Evolutionary conservation across 192 early-diverging fungal genomes (phyloP).

Genomic region (Coemansia javaensis): DNA sequence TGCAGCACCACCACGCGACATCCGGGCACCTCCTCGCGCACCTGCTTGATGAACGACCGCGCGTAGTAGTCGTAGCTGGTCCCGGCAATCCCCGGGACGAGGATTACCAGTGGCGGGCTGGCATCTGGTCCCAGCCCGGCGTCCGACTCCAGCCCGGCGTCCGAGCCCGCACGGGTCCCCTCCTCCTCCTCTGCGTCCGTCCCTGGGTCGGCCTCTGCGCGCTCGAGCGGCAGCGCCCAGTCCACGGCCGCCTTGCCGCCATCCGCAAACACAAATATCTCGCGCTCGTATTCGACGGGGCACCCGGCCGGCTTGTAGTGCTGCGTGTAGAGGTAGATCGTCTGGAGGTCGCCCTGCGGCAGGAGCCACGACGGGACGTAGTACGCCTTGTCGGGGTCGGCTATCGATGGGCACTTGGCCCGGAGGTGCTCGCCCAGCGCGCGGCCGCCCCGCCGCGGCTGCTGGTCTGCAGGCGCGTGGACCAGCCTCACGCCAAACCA

Average conservation of each 20-base stretch:
- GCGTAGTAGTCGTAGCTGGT: conserved; percentile 46
- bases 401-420: conserved; percentile 52
- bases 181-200: too few species aligned
- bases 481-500: conserved; percentile 37
- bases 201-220: background rate
- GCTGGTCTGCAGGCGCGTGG: conserved; percentile 40
- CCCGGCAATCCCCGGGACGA: conserved; percentile 41
- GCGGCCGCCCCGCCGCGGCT: conserved; percentile 18
- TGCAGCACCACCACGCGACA: conserved; percentile 81
- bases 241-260: conserved; percentile 41
- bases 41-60: conserved; percentile 31
- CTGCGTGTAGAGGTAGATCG: conserved; percentile 51
- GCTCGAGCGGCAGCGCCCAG: conserved; percentile 32
- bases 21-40: conserved; percentile 49
- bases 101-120: conserved; percentile 31
- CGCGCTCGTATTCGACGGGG: conserved; percentile 33
- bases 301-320: conserved; percentile 48
- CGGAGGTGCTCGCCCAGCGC: conserved; percentile 27
- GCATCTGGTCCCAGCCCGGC: too few species aligned
- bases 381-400: conserved; percentile 48
- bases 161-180: too few species aligned
- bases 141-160: too few species aligned
- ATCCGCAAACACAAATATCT: conserved; percentile 45
- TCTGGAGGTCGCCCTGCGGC: conserved; percentile 75
- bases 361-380: conserved; percentile 71